Percentiles rank a stretch among this genome's conserved stretches.
Evolutionary conservation across 164 flowering plant genomes (phyloP).

Genomic region (Protea cynaroides): DNA sequence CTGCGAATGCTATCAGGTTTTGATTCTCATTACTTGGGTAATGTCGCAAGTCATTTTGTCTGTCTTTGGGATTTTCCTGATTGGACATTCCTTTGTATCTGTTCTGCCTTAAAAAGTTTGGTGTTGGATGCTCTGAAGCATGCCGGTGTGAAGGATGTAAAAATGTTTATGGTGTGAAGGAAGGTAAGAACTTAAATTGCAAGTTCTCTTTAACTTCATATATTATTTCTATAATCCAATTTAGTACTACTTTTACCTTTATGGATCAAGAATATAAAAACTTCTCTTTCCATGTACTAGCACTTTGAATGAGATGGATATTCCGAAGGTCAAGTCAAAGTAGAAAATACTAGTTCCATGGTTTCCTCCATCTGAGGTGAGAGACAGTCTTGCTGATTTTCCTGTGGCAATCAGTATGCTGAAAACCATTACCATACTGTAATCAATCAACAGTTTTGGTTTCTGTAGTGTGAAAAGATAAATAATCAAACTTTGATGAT

Average conservation of each 20-base stretch:
- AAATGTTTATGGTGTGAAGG: conserved; percentile 48
- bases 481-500: no score
- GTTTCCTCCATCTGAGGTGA: no score
- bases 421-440: no score
- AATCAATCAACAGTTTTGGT: no score
- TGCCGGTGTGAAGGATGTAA: conserved; percentile 35
- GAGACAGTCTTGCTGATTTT: no score
- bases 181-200: conserved; percentile 33
- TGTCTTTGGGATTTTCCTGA: conserved; percentile 1
- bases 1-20: conserved; percentile 87
- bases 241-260: no score
- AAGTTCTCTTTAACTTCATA: not conserved
- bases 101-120: conserved; percentile 30
- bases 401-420: no score
- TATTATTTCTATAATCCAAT: not conserved
- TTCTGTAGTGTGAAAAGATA: no score
- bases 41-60: not conserved
- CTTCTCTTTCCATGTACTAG: not conserved
- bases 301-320: not conserved
- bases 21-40: not conserved
- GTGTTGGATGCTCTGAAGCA: conserved; percentile 63
- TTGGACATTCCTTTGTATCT: conserved; percentile 7
- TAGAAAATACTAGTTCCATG: no score
- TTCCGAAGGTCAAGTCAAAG: no score
- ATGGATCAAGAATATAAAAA: no score